Evolutionary conservation across 768 basidiomycete species (phyloP), one percentile per base, ranked within the genome.

Genomic region (Russula olivacea): DNA sequence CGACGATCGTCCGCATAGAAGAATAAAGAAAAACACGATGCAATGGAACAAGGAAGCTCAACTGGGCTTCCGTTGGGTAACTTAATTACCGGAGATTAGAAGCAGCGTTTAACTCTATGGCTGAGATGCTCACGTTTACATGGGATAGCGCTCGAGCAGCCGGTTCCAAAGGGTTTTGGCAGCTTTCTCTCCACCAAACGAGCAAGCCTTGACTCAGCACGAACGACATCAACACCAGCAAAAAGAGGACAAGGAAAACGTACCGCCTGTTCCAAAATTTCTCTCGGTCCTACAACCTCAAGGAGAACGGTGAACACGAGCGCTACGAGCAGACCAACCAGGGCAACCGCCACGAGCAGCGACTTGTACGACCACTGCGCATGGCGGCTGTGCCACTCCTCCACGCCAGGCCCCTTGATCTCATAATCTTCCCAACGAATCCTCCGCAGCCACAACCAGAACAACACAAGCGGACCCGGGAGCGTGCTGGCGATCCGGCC

Each of bases 371-470:
- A 48, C n/a, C 19, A 14, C 52, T 28, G 32, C 17, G 25, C 53
- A 43, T 64, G 58, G 14, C 28, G 28, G 17, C 53, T 58, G 23
- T 47, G 63, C 63, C 58, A 59, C 48, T 32, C 17, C 17, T 55
- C 38, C 38, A 45, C 63, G 0, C 58, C 53, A 2, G 38, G 58
- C 15, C 64, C 64, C 17, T 40, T 11, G 10, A 57, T n/a, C 48
- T 55, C 45, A 23, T 57, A 48, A 32, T 66, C 63, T 10, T 59
- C 53, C 65, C 65, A 66, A 8, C 58, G 48, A 5, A 48, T 7
- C 25, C 50, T 54, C 19, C 63, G 52, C 14, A 67, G 45, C 54
- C 54, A 61, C 66, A 63, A 67, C 64, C 63, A 58, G 12, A 66
- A 43, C 38, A 40, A n/a, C 25, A 61, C 38, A n/a, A 67, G 49